Conservation (phyloP, 257 asterid genomes). For the Paraleonurus japonicus region DNA sequence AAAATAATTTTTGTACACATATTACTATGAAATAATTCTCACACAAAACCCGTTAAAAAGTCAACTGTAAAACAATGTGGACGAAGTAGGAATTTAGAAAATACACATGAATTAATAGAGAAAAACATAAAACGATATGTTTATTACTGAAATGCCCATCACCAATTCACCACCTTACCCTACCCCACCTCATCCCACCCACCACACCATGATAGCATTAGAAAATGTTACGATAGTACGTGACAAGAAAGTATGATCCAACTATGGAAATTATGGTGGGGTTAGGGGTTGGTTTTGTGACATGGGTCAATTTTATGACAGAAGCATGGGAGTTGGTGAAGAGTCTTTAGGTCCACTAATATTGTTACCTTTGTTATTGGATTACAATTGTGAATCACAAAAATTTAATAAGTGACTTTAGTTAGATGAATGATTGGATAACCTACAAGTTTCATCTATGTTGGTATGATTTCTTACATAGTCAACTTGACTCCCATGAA, state of each 20-base stretch:
- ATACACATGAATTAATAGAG: background rate
- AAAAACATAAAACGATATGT: background rate
- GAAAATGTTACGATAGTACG: background rate
- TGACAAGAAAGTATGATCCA: background rate
- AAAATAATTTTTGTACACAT: no score
- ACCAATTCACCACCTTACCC: no score
- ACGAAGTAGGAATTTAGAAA: no score
- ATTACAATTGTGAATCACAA: constrained; percentile 1
- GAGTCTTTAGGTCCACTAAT: constrained; percentile 27
- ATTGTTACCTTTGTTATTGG: constrained; percentile 3
- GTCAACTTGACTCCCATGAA: background rate
- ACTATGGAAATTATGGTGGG: background rate
- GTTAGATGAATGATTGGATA: background rate
- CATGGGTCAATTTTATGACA: constrained; percentile 28
- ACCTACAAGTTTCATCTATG: background rate
- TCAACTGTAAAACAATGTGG: no score
- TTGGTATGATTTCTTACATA: background rate
- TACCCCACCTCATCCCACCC: constrained; percentile 1
- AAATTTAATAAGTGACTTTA: background rate
- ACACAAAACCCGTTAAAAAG: no score
- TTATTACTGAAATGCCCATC: background rate
- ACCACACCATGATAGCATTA: background rate
- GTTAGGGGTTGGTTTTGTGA: background rate
- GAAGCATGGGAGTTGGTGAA: constrained; percentile 37
- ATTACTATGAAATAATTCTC: no score